A percentile compares a stretch with the other conserved stretches of the same genome.
Evolutionary conservation across 2,329 filamentous ascomycete species (phyloP).

Genomic region (Xylariales sp.): DNA sequence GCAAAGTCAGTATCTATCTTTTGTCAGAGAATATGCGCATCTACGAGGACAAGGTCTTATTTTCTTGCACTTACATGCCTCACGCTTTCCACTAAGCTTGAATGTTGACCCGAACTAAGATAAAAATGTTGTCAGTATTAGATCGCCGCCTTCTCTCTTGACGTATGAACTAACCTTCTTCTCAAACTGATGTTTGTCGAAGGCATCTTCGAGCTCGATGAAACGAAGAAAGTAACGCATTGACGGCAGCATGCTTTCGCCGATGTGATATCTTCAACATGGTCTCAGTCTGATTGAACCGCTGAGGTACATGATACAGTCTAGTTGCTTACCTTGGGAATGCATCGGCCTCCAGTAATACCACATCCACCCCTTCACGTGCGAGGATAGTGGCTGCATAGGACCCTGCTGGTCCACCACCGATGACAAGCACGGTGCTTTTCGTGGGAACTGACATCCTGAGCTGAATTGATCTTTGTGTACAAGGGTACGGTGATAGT

Average conservation of each 20-base stretch:
- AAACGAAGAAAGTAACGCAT: slow-evolving; percentile 39
- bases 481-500: too few relatives aligned
- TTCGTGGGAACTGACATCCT: too few relatives aligned
- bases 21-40: not conserved
- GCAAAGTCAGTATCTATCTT: slow-evolving; percentile 36
- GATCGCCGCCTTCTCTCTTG: too few relatives aligned
- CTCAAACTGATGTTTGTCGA: not conserved
- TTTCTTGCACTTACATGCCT: too few relatives aligned
- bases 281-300: too few relatives aligned
- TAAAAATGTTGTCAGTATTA: not conserved
- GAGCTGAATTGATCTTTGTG: too few relatives aligned
- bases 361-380: slow-evolving; percentile 38
- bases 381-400: slow-evolving; percentile 38
- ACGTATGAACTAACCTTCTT: not conserved
- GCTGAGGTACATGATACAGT: too few relatives aligned
- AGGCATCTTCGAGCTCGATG: slow-evolving; percentile 32
- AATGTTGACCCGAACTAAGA: not conserved
- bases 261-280: slow-evolving; percentile 35
- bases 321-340: slow-evolving; percentile 38
- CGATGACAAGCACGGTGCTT: slow-evolving; percentile 37
- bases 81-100: not conserved
- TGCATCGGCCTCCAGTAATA: slow-evolving; percentile 39
- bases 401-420: slow-evolving; percentile 41
- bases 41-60: not conserved
- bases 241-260: slow-evolving; percentile 32